phyloP scores from a whole-genome alignment of 2,329 filamentous ascomycete genomes.

The Triangularia setosa region DNA sequence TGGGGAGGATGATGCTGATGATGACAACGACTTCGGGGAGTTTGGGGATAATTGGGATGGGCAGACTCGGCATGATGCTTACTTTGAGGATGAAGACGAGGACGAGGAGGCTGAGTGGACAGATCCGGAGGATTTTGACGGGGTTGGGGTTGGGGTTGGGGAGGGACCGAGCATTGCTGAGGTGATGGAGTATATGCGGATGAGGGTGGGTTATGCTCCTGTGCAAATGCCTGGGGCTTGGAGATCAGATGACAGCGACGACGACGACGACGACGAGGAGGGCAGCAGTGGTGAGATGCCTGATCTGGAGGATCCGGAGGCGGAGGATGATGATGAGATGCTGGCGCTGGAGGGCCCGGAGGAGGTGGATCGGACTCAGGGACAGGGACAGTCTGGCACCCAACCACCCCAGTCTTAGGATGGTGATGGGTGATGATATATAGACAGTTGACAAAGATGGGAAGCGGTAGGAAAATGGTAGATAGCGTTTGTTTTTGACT shows the following conservation, averaged over 20 bases:
- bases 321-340: conserved; percentile 6
- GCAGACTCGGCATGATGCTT: neutral
- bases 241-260: conserved; percentile 21
- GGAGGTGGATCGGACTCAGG: neutral
- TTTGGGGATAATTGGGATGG: neutral
- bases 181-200: neutral
- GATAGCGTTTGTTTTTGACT: neutral
- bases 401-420: neutral
- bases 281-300: conserved; percentile 1
- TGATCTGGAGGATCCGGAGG: conserved; percentile 9
- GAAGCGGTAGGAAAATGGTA: neutral
- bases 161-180: neutral
- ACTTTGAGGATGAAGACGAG: neutral
- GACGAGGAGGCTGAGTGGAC: neutral
- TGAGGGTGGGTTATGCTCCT: neutral
- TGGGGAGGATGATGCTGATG: neutral
- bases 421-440: neutral
- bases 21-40: neutral
- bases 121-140: neutral
- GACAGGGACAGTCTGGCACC: neutral
- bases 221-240: conserved; percentile 11
- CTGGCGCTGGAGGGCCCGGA: neutral
- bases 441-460: neutral
- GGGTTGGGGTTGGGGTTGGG: neutral
- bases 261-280: conserved; percentile 42